Evolutionary conservation across 768 basidiomycete genomes (phyloP).

Genomic region (Boletus barrowsii): DNA sequence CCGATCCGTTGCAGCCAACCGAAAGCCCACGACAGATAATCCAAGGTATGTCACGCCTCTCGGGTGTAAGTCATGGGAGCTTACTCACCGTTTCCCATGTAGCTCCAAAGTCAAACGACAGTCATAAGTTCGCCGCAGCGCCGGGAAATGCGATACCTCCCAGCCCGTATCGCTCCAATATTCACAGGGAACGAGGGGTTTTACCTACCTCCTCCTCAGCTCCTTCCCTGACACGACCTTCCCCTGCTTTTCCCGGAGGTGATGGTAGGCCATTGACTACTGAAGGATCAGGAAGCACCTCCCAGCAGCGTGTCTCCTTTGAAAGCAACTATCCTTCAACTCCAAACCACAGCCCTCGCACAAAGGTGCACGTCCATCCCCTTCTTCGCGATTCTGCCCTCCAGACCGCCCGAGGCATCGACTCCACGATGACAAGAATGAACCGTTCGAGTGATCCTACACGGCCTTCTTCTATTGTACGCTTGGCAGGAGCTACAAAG

Average conservation of each 20-base stretch:
- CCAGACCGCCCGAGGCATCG: slow-evolving; percentile 6
- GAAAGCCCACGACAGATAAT: neutral
- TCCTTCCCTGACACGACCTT: slow-evolving; percentile 35
- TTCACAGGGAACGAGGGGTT: slow-evolving; percentile 32
- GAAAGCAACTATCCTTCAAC: slow-evolving; percentile 41
- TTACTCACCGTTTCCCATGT: neutral
- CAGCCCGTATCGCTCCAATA: slow-evolving; percentile 28
- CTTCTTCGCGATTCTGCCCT: slow-evolving; percentile 18
- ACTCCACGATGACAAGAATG: slow-evolving; percentile 8
- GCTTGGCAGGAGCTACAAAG: neutral
- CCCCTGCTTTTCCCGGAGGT: slow-evolving; percentile 12
- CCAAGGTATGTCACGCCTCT: slow-evolving; percentile 10
- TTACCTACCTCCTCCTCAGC: slow-evolving; percentile 43
- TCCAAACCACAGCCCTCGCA: slow-evolving; percentile 28
- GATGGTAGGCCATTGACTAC: slow-evolving; percentile 26
- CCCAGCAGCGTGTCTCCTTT: slow-evolving; percentile 52
- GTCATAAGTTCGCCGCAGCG: slow-evolving; percentile 43
- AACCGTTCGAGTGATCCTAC: slow-evolving; percentile 7
- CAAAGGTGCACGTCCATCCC: slow-evolving; percentile 34
- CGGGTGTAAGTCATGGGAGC: neutral
- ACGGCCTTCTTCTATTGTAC: slow-evolving; percentile 9
- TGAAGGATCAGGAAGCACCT: slow-evolving; percentile 43
- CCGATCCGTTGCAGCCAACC: slow-evolving; percentile 2
- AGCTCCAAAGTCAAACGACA: slow-evolving; percentile 11
- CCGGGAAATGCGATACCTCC: slow-evolving; percentile 36